These are phyloP conservation scores for Choanephora cucurbitarum DNA, from an alignment of 371 early-diverging fungal genomes.

Conservation along the genomic window DNA sequence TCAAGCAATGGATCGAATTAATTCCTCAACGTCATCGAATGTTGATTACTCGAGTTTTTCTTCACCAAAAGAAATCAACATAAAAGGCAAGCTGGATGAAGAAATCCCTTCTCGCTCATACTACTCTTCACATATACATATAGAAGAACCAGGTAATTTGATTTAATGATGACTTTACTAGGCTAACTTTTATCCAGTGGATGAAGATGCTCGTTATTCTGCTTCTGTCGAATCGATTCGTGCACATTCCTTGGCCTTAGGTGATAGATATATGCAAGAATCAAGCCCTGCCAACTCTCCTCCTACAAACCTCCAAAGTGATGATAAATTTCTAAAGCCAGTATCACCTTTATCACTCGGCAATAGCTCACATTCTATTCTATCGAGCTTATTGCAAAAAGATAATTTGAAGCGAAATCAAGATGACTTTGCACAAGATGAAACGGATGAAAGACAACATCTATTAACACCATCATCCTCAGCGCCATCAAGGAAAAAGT, in stretches of 20 bases:
- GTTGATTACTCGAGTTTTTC: neutral
- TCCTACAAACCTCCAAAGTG: conserved; percentile 1
- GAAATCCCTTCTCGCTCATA: conserved; percentile 53
- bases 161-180: neutral
- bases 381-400: conserved; percentile 14
- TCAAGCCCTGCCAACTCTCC: conserved; percentile 19
- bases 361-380: conserved; percentile 14
- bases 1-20: conserved; percentile 3
- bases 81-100: conserved; percentile 21
- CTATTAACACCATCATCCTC: neutral
- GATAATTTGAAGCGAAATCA: conserved; percentile 5
- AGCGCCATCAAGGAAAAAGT: neutral
- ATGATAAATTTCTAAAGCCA: conserved; percentile 4
- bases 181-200: conserved; percentile 9
- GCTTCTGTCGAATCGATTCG: conserved; percentile 56
- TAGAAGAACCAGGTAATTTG: conserved; percentile 29
- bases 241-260: conserved; percentile 60
- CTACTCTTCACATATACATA: conserved; percentile 43
- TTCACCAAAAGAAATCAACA: conserved; percentile 25
- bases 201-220: conserved; percentile 35
- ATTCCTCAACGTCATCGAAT: conserved; percentile 5
- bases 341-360: conserved; percentile 10
- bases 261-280: conserved; percentile 30
- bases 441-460: neutral
- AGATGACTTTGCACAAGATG: neutral